Evolutionary conservation across 768 basidiomycete species (phyloP).

Genomic region (Porpolomopsis calyptriformis): DNA sequence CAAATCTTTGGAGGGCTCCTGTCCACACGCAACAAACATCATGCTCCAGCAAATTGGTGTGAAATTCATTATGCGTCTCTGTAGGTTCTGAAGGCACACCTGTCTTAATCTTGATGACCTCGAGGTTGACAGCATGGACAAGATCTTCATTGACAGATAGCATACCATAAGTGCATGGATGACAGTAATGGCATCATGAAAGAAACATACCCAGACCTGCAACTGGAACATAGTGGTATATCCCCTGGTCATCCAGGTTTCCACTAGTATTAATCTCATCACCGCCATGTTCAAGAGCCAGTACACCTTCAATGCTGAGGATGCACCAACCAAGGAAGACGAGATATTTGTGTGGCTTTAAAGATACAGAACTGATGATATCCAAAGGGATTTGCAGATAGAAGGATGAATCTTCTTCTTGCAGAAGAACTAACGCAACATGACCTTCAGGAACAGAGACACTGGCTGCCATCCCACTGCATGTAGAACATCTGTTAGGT

Average conservation of each 20-base stretch:
- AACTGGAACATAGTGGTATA: neutral
- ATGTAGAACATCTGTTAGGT: no score
- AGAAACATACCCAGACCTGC: neutral
- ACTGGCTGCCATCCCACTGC: no score
- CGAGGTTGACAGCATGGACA: neutral
- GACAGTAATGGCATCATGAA: neutral
- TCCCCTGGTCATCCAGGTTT: neutral
- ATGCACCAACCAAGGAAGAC: constrained; percentile 14
- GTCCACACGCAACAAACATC: no score
- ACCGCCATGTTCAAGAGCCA: neutral
- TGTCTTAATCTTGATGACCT: neutral
- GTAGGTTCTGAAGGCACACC: neutral
- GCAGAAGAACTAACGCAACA: no score
- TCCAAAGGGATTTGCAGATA: no score
- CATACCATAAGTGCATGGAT: neutral
- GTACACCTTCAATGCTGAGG: constrained; percentile 8
- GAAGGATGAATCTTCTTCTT: no score
- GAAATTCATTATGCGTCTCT: neutral
- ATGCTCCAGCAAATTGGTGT: neutral
- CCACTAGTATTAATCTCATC: constrained; percentile 5
- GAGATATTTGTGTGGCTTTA: constrained; percentile 13
- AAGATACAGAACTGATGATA: no score
- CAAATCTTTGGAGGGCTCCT: constrained; percentile 6
- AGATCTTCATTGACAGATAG: neutral
- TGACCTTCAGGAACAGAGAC: no score